Percentiles rank a stretch among this genome's conserved stretches.
phyloP scores from a whole-genome alignment of 352 stramenopile genomes.

The Globisporangium echinulatum region DNA sequence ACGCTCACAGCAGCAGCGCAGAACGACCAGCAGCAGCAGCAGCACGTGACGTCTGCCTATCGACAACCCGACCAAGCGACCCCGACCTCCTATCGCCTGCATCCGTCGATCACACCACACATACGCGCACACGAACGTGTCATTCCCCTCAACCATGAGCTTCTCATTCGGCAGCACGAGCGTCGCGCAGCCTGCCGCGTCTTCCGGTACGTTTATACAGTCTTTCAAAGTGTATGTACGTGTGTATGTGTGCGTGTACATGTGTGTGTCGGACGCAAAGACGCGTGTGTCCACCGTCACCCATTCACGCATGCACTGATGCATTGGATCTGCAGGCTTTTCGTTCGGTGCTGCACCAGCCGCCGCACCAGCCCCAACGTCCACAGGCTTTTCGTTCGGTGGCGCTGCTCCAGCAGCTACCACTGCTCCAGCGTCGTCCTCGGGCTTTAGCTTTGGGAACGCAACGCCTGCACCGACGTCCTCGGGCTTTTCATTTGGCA shows the following conservation, averaged over 20 bases:
- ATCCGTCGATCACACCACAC: not conserved
- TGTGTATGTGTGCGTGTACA: not conserved
- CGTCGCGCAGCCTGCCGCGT: constrained; percentile 19
- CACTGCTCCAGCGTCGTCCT: constrained; percentile 1
- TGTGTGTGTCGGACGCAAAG: not conserved
- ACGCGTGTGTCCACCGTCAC: not conserved
- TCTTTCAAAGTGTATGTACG: no score
- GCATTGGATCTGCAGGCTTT: constrained; percentile 20
- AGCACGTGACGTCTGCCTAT: no score
- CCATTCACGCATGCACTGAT: not conserved
- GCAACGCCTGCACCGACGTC: constrained; percentile 5
- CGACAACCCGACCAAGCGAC: no score
- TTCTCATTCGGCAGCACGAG: constrained; percentile 28
- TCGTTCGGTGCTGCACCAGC: constrained; percentile 29
- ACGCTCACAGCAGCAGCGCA: no score
- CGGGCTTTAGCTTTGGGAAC: constrained; percentile 25
- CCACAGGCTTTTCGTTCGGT: constrained; percentile 19
- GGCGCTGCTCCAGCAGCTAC: not conserved
- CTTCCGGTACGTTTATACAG: constrained; percentile 16
- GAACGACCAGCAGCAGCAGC: no score
- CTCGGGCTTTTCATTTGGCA: constrained; percentile 19
- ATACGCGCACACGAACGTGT: not conserved
- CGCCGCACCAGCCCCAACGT: constrained; percentile 6
- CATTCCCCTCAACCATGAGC: constrained; percentile 13
- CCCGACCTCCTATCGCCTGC: no score